Percentiles rank a stretch among this genome's conserved stretches.
Evolutionary conservation across 176 grass and related monocot genomes (phyloP).

Genomic region (Oryza brachyantha): DNA sequence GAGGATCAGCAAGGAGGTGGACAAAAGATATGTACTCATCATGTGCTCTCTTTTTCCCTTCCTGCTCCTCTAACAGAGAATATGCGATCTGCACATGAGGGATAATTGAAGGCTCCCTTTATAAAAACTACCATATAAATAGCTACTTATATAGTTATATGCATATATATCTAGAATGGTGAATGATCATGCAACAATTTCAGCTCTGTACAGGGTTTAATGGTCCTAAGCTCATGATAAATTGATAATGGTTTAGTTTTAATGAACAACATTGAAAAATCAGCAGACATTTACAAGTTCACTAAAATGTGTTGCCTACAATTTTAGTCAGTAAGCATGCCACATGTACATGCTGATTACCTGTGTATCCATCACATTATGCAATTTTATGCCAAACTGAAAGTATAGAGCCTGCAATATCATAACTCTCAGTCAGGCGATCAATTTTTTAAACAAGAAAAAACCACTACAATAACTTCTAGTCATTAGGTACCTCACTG

Average conservation of each 20-base stretch:
- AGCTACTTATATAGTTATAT: not conserved
- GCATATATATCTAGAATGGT: not conserved
- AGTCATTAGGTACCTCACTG: slow-evolving; percentile 65
- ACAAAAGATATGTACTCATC: slow-evolving; percentile 95
- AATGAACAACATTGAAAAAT: not conserved
- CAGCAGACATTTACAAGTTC: not conserved
- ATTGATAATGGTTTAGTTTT: slow-evolving; percentile 10
- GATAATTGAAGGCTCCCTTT: not conserved
- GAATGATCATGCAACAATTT: not conserved
- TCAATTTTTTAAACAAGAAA: not conserved
- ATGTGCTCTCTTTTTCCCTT: slow-evolving; percentile 61
- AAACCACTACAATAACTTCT: not conserved
- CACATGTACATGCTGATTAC: slow-evolving; percentile 39
- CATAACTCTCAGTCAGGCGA: not conserved
- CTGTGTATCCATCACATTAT: slow-evolving; percentile 97
- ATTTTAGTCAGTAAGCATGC: not conserved
- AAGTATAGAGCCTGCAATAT: slow-evolving; percentile 88
- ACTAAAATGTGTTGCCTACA: not conserved
- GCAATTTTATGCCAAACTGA: slow-evolving; percentile 95
- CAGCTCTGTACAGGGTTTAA: not conserved
- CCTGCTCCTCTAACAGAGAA: slow-evolving; percentile 83
- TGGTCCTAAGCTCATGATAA: slow-evolving; percentile 14
- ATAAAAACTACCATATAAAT: slow-evolving; percentile 9
- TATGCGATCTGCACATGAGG: slow-evolving; percentile 76
- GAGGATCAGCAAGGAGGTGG: slow-evolving; percentile 84